Evolutionary conservation across 2,329 filamentous ascomycete genomes (phyloP).

Genomic region (Fusarium torulosum): DNA sequence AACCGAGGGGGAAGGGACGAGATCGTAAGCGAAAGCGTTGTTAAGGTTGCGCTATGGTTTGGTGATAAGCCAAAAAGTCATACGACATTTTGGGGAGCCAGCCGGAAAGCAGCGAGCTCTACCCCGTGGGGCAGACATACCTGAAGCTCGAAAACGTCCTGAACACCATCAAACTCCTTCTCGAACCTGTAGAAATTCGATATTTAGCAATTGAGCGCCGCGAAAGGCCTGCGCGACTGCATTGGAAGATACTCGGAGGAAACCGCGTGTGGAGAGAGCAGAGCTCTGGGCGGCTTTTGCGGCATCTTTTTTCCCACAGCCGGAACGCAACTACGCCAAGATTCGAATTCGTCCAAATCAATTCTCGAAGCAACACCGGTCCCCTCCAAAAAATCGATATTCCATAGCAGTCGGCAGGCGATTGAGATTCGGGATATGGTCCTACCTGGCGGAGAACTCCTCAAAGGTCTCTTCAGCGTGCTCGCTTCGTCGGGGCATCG

Average conservation of each 20-base stretch:
- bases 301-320: constrained; percentile 45
- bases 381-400: background rate
- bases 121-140: constrained; percentile 63
- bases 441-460: constrained; percentile 97
- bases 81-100: constrained; percentile 48
- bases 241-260: constrained; percentile 47
- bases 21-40: constrained; percentile 99
- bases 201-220: constrained; percentile 49
- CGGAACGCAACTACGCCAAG: constrained; percentile 24
- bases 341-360: background rate
- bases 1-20: constrained; percentile 93
- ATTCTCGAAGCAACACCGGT: constrained; percentile 10
- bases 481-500: constrained; percentile 65
- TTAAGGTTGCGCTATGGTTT: constrained; percentile 83
- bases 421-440: constrained; percentile 42
- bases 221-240: constrained; percentile 35
- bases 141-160: constrained; percentile 99
- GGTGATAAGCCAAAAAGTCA: constrained; percentile 50
- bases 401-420: constrained; percentile 16
- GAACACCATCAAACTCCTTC: constrained; percentile 97
- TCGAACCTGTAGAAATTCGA: constrained; percentile 78
- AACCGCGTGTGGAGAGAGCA: constrained; percentile 44
- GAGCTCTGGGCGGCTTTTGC: constrained; percentile 43
- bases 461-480: constrained; percentile 98
- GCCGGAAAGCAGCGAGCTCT: constrained; percentile 40